Evolutionary conservation across 805 yeast species (phyloP), one percentile per base, ranked within the genome.

Genomic region (Zygosaccharomyces rouxii): DNA sequence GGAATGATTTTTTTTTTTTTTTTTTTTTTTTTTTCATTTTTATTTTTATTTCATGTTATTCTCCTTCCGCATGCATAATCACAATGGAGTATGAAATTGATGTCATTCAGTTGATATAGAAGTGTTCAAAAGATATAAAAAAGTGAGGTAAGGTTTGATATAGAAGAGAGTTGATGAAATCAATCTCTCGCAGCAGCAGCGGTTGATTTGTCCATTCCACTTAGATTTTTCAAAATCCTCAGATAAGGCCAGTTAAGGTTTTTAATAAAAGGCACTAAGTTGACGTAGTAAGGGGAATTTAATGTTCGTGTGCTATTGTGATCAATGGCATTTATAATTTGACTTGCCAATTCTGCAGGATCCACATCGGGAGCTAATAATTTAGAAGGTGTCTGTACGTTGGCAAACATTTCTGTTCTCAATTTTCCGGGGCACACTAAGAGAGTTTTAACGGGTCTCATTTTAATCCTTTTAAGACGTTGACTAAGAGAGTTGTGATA

Each of bases 361-460:
- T 84, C 83, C 31, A 90, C 71, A 51, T 85, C 86, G 0, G 97
- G 98, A 0, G 98, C 98, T 6, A 90, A 63, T 4, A 84, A 55
- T 3, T 74, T 69, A 9, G 86, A 81, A 0, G 97, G 97, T 0
- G 96, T 84, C 26, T 67, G 52, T 5, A 92, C 86, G 1, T 83
- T 81, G 14, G 71, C 71, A 63, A 92, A 92, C 88, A 92, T 77
- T 2, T 63, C 58, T 0, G 97, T 89, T 42, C 74, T 77, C 53
- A 92, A 65, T 62, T 92, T 97, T 0, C 98, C 98, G 0, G 97
- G 95, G 55, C 94, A 83, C 0, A 92, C 74, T 30, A 92, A 70
- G 48, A 92, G 68, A 0, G 95, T 84, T 55, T 82, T 82, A 14
- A 92, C 63, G 44, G 67, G 70, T 29, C 75, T 60, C 13, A 78